Base-by-base conservation (phyloP, 202 grass and related monocot species). In the Schoenoplectus triqueter region DNA sequence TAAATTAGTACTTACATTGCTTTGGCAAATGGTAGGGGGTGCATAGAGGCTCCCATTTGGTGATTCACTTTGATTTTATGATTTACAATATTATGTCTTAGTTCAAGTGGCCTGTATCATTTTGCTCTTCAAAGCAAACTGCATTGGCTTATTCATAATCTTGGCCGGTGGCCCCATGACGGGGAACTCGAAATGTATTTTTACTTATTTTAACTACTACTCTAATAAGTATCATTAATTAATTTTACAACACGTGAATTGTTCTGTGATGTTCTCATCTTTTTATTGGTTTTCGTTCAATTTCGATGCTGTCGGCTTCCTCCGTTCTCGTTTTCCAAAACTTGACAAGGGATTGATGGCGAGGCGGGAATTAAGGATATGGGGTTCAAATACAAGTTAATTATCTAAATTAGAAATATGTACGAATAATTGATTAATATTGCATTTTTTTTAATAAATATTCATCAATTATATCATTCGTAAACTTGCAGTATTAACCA, bases 51-150 rank as follows among this genome's bases (percentile, higher is more conserved):
- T 7, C 22, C 13, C 5, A 6, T 5, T 57, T 40, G 13, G 18
- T 3, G 11, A 59, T 0, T 41, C 11, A 3, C 51, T 78, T 59
- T 59, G 20, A 59, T 78, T 73, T 59, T 78, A 78, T 59, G 20
- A 59, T 78, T 73, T 59, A 59, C n/a, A 57, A 15, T 2, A 4
- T 15, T 1, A 56, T 57, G 22, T 8, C n/a, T 78, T 41, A 31
- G 31, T 31, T 31, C 31, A 5, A 73, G 10, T 78, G 22, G 50
- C 52, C 21, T 59, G 3, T 51, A 78, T 78, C 4, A 42, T 60
- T 46, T 55, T 59, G 22, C 73, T 77, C 73, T 78, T 78, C 2
- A 42, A 11, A 56, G 56, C 50, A 60, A 59, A 14, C 74, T 75
- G 31, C 74, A 60, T 78, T 78, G 74, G 51, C 54, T 10, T 78